Conservation (phyloP, 257 asterid genomes). For the Ilex aquifolium region DNA sequence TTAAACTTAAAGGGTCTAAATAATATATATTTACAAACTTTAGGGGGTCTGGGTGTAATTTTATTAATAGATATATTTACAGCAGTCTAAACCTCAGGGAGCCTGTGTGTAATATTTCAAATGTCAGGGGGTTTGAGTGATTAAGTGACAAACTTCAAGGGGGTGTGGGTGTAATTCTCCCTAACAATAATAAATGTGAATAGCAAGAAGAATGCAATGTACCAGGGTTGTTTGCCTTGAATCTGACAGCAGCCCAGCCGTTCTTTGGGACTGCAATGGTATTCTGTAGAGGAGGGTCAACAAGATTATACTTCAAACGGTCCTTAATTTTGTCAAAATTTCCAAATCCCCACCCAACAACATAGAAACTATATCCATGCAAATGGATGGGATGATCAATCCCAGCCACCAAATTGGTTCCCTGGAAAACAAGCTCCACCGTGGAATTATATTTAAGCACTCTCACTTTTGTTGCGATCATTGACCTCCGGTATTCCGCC, state of each 20-base stretch:
- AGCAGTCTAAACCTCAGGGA: no score
- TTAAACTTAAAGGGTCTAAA: no score
- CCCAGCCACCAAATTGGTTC: slow-evolving; percentile 42
- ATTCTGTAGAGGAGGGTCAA: slow-evolving; percentile 56
- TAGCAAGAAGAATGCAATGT: neutral
- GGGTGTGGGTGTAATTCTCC: no score
- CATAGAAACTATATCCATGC: slow-evolving; percentile 74
- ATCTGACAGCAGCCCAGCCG: slow-evolving; percentile 67
- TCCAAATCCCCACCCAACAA: slow-evolving; percentile 54
- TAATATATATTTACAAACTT: no score
- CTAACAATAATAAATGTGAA: no score
- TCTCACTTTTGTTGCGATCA: slow-evolving; percentile 24
- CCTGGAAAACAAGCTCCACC: slow-evolving; percentile 59
- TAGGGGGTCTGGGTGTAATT: no score
- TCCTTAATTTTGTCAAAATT: slow-evolving; percentile 40
- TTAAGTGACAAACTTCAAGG: no score
- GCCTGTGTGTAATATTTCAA: no score
- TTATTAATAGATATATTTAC: no score
- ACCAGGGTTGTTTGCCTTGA: slow-evolving; percentile 71
- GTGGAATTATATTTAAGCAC: slow-evolving; percentile 37
- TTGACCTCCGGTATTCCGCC: slow-evolving; percentile 5
- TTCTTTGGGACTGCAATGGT: slow-evolving; percentile 46
- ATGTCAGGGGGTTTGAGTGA: no score
- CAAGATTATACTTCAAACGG: slow-evolving; percentile 50
- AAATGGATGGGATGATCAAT: slow-evolving; percentile 71